Evolutionary conservation across 23 red algal species (phyloP), one percentile per base, ranked within the genome.

Genomic region (Pyropia yezoensis): DNA sequence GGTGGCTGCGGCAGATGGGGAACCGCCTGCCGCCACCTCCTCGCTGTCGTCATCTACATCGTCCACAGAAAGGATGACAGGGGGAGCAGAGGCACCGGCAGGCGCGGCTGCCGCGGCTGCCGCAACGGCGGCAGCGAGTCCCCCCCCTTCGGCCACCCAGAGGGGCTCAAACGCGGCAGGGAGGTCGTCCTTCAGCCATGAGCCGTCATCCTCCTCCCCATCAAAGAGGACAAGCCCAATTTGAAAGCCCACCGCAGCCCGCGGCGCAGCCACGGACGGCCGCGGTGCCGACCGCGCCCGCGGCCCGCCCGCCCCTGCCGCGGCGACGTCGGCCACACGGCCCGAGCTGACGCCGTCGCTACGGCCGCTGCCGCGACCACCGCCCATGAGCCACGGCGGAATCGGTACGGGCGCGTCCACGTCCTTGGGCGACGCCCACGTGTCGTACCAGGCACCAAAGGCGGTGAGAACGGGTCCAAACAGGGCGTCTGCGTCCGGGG

Each of bases 401-500:
- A 47, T 8, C 4, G 39, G 39, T 47, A 47, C 7, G 39, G 39
- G 39, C 11, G 39, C 11, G 39, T 47, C 39, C 39, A 47, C 39
- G 39, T 47, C 39, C 39, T 47, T 47, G 39, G 39, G 39, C 11
- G 39, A 3, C 11, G 39, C 39, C 39, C 39, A 47, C 39, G 39
- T 8, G 39, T 47, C 39, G 39, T 47, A 47, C 39, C 39, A 47
- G 39, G 39, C 12, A 8, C 65, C 14, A 53, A 74, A 85, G 2
- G 29, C 26, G 34, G 65, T 32, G 22, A 74, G 34, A 2, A 61
- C 69, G 25, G 33, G 20, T 19, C 20, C 68, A 27, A 85, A 64
- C 7, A 39, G 30, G 16, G 26, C 30, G 59, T 85, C 80, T 3
- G 61, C 69, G 1, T 75, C 70, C 13, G 50, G 33, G 27, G 69